A percentile compares a stretch with the other conserved stretches of the same genome.
phyloP scores from a whole-genome alignment of 2,329 filamentous ascomycete species.

The Fonsecaea pedrosoi region DNA sequence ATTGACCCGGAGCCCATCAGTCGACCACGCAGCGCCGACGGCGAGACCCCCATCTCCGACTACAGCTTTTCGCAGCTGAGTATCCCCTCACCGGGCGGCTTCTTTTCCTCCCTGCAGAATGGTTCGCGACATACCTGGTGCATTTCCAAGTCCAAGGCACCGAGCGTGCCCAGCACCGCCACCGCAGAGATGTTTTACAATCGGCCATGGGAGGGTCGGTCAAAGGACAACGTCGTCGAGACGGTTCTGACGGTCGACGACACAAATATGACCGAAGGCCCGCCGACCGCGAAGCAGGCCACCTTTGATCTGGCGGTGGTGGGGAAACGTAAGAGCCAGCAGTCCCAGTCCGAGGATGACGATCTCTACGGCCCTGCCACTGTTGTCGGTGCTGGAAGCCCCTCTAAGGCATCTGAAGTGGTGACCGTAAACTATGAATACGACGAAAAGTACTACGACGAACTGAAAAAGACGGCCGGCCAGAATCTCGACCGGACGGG shows the following conservation, averaged over 20 bases:
- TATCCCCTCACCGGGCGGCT: constrained; percentile 88
- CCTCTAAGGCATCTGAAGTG: constrained; percentile 34
- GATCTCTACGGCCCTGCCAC: constrained; percentile 38
- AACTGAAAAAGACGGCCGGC: constrained; percentile 72
- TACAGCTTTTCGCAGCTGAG: constrained; percentile 80
- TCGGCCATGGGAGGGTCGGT: constrained; percentile 70
- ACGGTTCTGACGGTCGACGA: constrained; percentile 69
- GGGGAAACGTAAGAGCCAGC: constrained; percentile 15
- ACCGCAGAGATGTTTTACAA: constrained; percentile 93
- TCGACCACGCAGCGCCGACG: constrained; percentile 54
- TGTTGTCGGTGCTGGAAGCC: constrained; percentile 11
- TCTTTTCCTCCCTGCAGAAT: constrained; percentile 84
- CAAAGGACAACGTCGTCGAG: constrained; percentile 61
- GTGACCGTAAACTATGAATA: constrained; percentile 65
- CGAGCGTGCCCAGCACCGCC: constrained; percentile 73
- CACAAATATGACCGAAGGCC: constrained; percentile 61
- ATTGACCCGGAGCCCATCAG: constrained; percentile 51
- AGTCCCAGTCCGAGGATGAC: constrained; percentile 32
- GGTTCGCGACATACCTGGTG: constrained; percentile 80
- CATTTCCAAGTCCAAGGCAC: constrained; percentile 54
- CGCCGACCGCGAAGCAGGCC: constrained; percentile 65
- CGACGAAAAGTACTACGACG: constrained; percentile 75
- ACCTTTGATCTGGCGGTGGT: constrained; percentile 31
- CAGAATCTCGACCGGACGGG: constrained; percentile 85
- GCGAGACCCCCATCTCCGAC: constrained; percentile 62